These are phyloP conservation scores for Quercus phellos DNA, from an alignment of 331 rosid species.

Conservation along the genomic window DNA sequence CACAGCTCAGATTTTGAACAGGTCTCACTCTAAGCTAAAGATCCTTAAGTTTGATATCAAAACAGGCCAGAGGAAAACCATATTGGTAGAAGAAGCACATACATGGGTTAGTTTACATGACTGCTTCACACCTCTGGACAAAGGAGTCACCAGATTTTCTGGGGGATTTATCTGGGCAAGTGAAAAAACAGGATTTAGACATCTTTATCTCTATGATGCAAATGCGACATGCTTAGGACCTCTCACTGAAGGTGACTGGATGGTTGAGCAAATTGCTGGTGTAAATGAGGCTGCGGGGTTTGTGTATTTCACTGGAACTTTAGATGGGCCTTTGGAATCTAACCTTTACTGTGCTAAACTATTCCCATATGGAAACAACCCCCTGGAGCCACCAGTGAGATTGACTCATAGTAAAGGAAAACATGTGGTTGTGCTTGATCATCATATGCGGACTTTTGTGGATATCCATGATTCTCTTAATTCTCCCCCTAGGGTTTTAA, in stretches of 20 bases:
- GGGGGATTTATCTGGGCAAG: slow-evolving; percentile 98
- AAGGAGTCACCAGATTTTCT: slow-evolving; percentile 55
- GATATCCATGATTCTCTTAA: slow-evolving; percentile 76
- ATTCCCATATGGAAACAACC: slow-evolving; percentile 45
- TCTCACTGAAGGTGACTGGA: slow-evolving; percentile 91
- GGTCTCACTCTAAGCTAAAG: slow-evolving; percentile 70
- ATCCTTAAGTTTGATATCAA: slow-evolving; percentile 67
- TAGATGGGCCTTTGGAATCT: slow-evolving; percentile 79
- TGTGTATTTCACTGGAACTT: slow-evolving; percentile 84
- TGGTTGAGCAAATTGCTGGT: slow-evolving; percentile 96
- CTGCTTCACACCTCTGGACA: slow-evolving; percentile 82
- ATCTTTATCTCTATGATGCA: slow-evolving; percentile 78
- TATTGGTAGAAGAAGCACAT: slow-evolving; percentile 64
- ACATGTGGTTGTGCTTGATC: slow-evolving; percentile 80
- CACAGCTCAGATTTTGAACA: slow-evolving; percentile 75
- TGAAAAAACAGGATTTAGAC: slow-evolving; percentile 90
- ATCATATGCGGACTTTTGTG: slow-evolving; percentile 67
- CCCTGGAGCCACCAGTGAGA: slow-evolving; percentile 62
- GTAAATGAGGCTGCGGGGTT: slow-evolving; percentile 78
- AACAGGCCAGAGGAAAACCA: slow-evolving; percentile 54
- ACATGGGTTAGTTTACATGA: slow-evolving; percentile 85
- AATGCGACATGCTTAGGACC: slow-evolving; percentile 74
- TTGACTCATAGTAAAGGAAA: slow-evolving; percentile 75
- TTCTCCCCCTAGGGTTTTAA: slow-evolving; percentile 74
- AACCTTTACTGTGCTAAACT: slow-evolving; percentile 71